phyloP scores from a whole-genome alignment of 306 rosid species.

The Cicer arietinum region DNA sequence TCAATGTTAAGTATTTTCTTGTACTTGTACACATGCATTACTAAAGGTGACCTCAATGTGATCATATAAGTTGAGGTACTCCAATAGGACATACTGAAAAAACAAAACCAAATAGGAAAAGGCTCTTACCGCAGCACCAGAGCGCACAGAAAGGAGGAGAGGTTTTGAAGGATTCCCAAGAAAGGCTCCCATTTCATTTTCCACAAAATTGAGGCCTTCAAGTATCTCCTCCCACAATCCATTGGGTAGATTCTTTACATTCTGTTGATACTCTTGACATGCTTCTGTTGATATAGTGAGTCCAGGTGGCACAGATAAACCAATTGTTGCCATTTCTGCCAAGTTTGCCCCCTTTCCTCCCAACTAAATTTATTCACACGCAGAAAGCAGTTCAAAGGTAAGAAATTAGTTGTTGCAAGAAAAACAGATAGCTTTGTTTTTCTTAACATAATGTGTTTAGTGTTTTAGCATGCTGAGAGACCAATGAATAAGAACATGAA shows the following conservation, averaged over 20 bases:
- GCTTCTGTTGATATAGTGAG: constrained; percentile 98
- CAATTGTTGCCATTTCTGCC: constrained; percentile 97
- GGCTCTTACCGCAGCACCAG: constrained; percentile 88
- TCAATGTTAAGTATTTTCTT: background rate
- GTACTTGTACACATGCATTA: background rate
- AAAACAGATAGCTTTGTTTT: background rate
- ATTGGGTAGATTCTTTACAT: constrained; percentile 64
- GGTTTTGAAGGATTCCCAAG: constrained; percentile 90
- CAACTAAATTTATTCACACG: constrained; percentile 53
- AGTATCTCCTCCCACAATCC: constrained; percentile 86
- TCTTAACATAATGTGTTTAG: background rate
- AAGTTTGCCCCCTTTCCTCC: constrained; percentile 99
- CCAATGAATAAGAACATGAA: constrained; percentile 13
- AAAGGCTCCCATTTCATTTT: constrained; percentile 73
- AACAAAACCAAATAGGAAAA: constrained; percentile 20
- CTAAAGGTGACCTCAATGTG: background rate
- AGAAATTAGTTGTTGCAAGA: background rate
- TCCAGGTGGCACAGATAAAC: constrained; percentile 90
- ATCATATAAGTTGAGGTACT: constrained; percentile 15
- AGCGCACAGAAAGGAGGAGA: constrained; percentile 89
- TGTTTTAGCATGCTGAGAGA: background rate
- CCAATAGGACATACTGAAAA: background rate
- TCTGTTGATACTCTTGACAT: constrained; percentile 88
- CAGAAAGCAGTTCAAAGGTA: constrained; percentile 35
- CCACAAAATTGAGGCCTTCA: constrained; percentile 67